Conservation (phyloP, 2,329 filamentous ascomycete species). For the Akanthomyces dipterigenus region DNA sequence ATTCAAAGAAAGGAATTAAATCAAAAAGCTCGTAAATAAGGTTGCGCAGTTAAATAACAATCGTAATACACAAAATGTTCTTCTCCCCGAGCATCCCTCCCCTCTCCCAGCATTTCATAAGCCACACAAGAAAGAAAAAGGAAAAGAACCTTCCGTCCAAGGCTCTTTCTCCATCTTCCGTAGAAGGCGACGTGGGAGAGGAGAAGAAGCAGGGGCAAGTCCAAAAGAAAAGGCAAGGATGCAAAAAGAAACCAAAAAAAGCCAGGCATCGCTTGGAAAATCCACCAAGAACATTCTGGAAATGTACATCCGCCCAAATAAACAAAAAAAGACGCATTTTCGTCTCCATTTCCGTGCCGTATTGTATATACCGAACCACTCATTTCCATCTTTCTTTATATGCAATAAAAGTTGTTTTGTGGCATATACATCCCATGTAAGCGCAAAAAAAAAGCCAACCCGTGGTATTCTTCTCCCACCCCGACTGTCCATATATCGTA, state of each 20-base stretch:
- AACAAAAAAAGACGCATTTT: background rate
- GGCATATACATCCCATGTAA: background rate
- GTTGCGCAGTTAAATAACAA: conserved; percentile 5
- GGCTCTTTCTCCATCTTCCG: background rate
- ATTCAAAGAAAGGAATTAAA: background rate
- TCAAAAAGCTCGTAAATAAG: background rate
- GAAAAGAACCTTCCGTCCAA: background rate
- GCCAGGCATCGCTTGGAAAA: background rate
- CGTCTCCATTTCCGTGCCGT: background rate
- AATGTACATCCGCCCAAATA: background rate
- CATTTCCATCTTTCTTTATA: background rate
- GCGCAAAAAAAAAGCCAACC: background rate
- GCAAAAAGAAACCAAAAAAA: conserved; percentile 6
- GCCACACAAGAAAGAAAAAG: background rate
- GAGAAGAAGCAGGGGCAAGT: background rate
- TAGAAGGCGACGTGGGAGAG: background rate
- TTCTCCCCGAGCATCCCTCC: background rate
- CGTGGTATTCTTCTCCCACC: background rate
- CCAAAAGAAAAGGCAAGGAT: background rate
- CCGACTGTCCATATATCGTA: background rate
- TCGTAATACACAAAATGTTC: conserved; percentile 6
- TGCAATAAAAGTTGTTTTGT: background rate
- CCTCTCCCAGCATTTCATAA: background rate
- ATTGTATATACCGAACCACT: background rate
- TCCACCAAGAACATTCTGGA: conserved; percentile 2